Percentiles rank a stretch among this genome's conserved stretches.
phyloP scores from a whole-genome alignment of 768 basidiomycete species.

The Calvatia gigantea region DNA sequence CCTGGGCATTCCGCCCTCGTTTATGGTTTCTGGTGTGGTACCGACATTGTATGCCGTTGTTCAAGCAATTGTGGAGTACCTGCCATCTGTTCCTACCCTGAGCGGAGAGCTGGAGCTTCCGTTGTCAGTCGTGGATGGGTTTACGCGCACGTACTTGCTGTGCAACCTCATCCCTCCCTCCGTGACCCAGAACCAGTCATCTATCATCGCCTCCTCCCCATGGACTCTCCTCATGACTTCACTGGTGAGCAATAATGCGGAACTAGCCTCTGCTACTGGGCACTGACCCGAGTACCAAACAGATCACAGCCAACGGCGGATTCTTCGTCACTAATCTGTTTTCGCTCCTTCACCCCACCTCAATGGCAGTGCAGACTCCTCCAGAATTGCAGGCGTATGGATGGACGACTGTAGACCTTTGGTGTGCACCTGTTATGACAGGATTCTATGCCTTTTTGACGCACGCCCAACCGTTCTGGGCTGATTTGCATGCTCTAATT shows the following conservation, averaged over 20 bases:
- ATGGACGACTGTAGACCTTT: conserved; percentile 83
- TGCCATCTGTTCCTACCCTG: conserved; percentile 55
- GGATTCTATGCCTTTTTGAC: conserved; percentile 79
- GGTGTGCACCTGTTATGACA: conserved; percentile 79
- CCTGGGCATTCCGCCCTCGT: conserved; percentile 68
- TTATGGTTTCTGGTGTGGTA: conserved; percentile 69
- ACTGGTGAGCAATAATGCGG: conserved; percentile 46
- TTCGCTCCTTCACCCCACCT: conserved; percentile 57
- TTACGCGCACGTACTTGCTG: conserved; percentile 74
- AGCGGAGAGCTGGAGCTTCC: conserved; percentile 63
- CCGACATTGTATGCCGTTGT: conserved; percentile 57
- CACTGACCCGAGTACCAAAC: background rate
- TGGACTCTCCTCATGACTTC: conserved; percentile 76
- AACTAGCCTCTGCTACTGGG: background rate
- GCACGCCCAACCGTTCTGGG: conserved; percentile 85
- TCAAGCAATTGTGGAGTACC: conserved; percentile 57
- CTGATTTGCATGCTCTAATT: conserved; percentile 49
- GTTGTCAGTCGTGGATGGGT: conserved; percentile 70
- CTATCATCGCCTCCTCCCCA: conserved; percentile 58
- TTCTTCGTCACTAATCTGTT: conserved; percentile 77
- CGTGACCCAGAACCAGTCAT: conserved; percentile 49
- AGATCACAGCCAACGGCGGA: conserved; percentile 76
- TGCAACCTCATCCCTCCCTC: conserved; percentile 74
- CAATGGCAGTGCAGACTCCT: conserved; percentile 69
- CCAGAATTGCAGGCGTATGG: conserved; percentile 78